A percentile compares a stretch with the other conserved stretches of the same genome.
Evolutionary conservation across 192 early-diverging fungal genomes (phyloP).

Genomic region (Entophlyctis luteolus): DNA sequence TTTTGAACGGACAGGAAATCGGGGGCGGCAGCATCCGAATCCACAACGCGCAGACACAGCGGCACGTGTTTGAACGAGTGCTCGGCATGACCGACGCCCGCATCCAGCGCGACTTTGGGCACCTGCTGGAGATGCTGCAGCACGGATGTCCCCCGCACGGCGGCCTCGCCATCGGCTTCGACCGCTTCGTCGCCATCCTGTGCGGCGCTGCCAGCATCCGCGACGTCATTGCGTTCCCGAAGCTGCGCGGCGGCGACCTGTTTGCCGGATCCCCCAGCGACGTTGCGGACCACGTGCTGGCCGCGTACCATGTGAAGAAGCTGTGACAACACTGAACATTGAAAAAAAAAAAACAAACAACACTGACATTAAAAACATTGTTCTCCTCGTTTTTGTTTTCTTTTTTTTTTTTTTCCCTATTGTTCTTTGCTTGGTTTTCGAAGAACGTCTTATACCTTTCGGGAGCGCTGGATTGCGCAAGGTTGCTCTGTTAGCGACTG

Average conservation of each 20-base stretch:
- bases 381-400: not conserved
- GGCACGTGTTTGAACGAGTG: slow-evolving; percentile 67
- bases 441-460: no score
- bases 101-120: slow-evolving; percentile 57
- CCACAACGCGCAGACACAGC: slow-evolving; percentile 73
- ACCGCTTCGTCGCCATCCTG: slow-evolving; percentile 73
- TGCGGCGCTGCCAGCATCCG: slow-evolving; percentile 69
- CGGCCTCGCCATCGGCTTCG: slow-evolving; percentile 81
- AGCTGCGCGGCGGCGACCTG: slow-evolving; percentile 75
- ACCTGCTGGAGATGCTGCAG: slow-evolving; percentile 74
- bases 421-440: no score
- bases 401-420: slow-evolving; percentile 8
- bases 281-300: slow-evolving; percentile 56
- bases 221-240: slow-evolving; percentile 93
- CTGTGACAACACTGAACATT: not conserved
- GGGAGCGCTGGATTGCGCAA: no score
- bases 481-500: no score
- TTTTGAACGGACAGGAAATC: slow-evolving; percentile 86
- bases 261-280: slow-evolving; percentile 71
- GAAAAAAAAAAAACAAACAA: not conserved
- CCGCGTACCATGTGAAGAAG: slow-evolving; percentile 55
- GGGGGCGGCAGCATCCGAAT: slow-evolving; percentile 88
- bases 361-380: not conserved
- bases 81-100: slow-evolving; percentile 42
- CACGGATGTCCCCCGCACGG: slow-evolving; percentile 88